Base-by-base conservation (phyloP, 139 green algal genomes). In the Desmodesmus armatus region DNA sequence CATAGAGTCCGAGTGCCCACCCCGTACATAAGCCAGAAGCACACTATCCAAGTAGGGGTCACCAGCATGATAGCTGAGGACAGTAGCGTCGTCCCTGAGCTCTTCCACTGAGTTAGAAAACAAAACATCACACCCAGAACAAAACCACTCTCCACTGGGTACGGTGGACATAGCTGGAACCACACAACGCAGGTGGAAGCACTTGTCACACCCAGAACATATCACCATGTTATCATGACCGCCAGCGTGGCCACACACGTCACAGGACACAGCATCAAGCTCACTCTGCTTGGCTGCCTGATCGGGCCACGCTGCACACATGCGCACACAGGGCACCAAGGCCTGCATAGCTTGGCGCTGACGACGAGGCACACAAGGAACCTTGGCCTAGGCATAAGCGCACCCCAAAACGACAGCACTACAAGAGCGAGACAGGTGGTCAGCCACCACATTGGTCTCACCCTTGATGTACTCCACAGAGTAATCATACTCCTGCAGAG, bases 151-250 rank as follows among this genome's bases (percentile, higher is more conserved):
- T 31, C 81, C 81, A 74, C 43, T 67, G 23, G 80, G 80, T 6
- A 86, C 80, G n/a, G 37, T 78, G n/a, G 65, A 80, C 29, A 78
- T 65, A 44, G 63, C 35, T 29, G 80, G 80, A 23, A 78, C 41
- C 2, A 80, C 15, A 72, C 47, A 86, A 19, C 70, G 49, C 2
- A 86, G 29, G 33, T 86, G 81, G 71, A 44, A 80, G 25, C 65
- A 77, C 7, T 33, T n/a, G 21, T 74, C 31, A n/a, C 81, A 80
- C 2, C 65, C 70, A 71, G 69, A 76, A 58, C 81, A 86, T 21
- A 86, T 66, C 4, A 37, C 81, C 81, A 86, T 86, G 67, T 86
- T 76, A 31, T 76, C 67, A 74, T 44, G 73, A 55, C 66, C 81
- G 23, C 53, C 81, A 44, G 81, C 44, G 41, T 78, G 67, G 1